phyloP scores from a whole-genome alignment of 73 alveolate genomes.

The Paramecium octaurelia region DNA sequence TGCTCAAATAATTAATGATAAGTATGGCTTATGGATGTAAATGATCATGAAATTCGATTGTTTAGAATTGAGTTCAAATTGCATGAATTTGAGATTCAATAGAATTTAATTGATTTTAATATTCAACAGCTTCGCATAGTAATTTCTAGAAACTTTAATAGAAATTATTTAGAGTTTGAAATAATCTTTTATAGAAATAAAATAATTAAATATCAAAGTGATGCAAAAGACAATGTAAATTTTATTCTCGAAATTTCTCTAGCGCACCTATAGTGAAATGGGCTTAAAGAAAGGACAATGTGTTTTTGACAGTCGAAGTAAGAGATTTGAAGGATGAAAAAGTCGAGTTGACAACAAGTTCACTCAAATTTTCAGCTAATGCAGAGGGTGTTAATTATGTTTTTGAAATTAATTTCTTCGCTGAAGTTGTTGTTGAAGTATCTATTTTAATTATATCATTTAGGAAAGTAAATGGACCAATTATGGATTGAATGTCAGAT shows the following conservation, averaged over 20 bases:
- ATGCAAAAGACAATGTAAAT: conserved; percentile 41
- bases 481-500: conserved; percentile 52
- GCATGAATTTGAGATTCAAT: too few relatives aligned
- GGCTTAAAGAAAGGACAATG: conserved; percentile 91
- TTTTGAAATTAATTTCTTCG: conserved; percentile 68
- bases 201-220: background rate
- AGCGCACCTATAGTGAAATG: conserved; percentile 84
- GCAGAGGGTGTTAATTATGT: conserved; percentile 68
- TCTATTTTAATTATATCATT: conserved; percentile 12
- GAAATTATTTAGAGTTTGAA: background rate
- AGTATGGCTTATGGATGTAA: too few relatives aligned
- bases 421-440: conserved; percentile 70
- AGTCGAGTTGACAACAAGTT: conserved; percentile 72
- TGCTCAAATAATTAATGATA: too few relatives aligned
- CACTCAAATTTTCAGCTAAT: conserved; percentile 65
- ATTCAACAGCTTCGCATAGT: background rate
- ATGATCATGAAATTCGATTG: too few relatives aligned
- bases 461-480: conserved; percentile 62
- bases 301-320: conserved; percentile 82
- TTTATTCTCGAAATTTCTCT: background rate
- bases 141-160: background rate
- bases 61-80: background rate
- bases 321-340: conserved; percentile 79
- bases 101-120: too few relatives aligned
- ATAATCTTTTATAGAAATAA: background rate